Evolutionary conservation across 2,329 filamentous ascomycete species (phyloP).

Genomic region (Trichophyton rubrum): DNA sequence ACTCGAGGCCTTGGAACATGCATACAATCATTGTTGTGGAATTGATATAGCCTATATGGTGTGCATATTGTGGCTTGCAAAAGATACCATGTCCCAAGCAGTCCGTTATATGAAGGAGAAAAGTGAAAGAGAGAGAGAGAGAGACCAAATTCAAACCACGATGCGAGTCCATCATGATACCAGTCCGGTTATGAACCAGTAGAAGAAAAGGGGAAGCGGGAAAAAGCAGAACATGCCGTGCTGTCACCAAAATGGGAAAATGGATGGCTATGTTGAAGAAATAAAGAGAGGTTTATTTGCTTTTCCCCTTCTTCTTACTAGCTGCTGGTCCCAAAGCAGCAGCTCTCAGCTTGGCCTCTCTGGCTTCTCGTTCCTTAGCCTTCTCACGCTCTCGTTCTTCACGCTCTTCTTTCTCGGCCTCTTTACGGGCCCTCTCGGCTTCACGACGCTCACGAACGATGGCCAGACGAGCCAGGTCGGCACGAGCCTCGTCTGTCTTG

Average conservation of each 20-base stretch:
- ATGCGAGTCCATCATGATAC: not conserved
- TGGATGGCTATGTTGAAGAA: not conserved
- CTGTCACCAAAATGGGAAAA: not conserved
- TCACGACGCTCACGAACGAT: constrained; percentile 77
- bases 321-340: constrained; percentile 26
- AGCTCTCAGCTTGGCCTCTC: constrained; percentile 30
- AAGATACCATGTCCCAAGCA: not conserved
- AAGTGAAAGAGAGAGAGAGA: not conserved
- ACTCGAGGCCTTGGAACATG: not conserved
- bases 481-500: constrained; percentile 91
- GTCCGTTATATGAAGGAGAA: not conserved
- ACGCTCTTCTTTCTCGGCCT: constrained; percentile 53
- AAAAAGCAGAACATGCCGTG: not conserved
- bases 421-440: constrained; percentile 68
- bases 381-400: constrained; percentile 30
- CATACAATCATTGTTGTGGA: too few relatives aligned
- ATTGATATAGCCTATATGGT: not conserved
- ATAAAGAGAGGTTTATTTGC: constrained; percentile 12
- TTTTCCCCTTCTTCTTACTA: constrained; percentile 21
- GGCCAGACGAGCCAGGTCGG: constrained; percentile 71
- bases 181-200: not conserved
- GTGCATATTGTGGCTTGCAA: not conserved
- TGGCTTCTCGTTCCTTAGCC: constrained; percentile 22
- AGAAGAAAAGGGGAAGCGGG: not conserved
- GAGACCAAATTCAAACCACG: not conserved